phyloP scores from a whole-genome alignment of 208 protist genomes.

The Trypanosoma brucei region DNA sequence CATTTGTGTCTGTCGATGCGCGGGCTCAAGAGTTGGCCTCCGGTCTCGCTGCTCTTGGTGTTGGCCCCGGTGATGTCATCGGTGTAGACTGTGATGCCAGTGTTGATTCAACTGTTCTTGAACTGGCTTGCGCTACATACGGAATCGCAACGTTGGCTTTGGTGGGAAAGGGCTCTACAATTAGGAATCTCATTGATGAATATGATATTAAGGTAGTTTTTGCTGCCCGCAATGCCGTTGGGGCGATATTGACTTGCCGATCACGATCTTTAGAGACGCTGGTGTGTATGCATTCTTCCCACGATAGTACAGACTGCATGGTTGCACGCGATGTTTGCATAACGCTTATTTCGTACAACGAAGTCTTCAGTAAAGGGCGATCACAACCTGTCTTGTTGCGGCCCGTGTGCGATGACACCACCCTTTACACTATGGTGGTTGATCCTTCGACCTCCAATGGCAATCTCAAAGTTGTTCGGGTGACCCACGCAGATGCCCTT shows the following conservation, averaged over 20 bases:
- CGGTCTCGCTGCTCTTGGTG: constrained; percentile 52
- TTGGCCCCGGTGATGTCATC: constrained; percentile 64
- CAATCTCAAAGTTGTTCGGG: constrained; percentile 30
- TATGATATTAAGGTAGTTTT: constrained; percentile 70
- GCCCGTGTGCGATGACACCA: constrained; percentile 7
- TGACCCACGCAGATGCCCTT: constrained; percentile 65
- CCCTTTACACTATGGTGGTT: constrained; percentile 59
- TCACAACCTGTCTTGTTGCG: constrained; percentile 20
- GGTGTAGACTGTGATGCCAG: constrained; percentile 73
- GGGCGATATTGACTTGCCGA: constrained; percentile 67
- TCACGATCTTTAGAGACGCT: constrained; percentile 70
- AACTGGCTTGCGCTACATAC: constrained; percentile 67
- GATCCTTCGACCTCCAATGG: constrained; percentile 36
- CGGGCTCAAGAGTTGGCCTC: constrained; percentile 64
- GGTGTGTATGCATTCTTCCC: constrained; percentile 57
- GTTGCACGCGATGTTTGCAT: constrained; percentile 82
- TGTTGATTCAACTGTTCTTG: constrained; percentile 45
- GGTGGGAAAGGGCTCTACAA: constrained; percentile 44
- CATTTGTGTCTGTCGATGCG: constrained; percentile 61
- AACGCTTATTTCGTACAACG: constrained; percentile 55
- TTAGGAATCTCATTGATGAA: constrained; percentile 70
- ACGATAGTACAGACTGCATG: constrained; percentile 43
- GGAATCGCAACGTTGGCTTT: constrained; percentile 69
- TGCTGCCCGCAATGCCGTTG: constrained; percentile 49
- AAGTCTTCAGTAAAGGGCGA: constrained; percentile 56